Conservation (phyloP, 805 yeast genomes). For the Brettanomyces nanus region DNA sequence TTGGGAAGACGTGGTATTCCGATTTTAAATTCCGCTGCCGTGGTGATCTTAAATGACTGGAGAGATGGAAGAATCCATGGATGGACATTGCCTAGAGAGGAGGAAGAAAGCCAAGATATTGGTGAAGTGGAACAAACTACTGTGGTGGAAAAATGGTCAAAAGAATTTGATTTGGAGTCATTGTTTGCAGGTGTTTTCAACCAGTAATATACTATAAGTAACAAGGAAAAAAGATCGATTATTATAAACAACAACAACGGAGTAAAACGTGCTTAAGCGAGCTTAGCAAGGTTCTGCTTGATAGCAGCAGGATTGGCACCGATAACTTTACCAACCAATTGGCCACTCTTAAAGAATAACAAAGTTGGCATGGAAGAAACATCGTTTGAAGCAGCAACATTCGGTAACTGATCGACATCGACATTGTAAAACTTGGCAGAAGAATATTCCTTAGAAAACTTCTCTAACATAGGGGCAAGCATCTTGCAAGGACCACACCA, state of each 20-base stretch:
- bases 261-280: conserved; percentile 5
- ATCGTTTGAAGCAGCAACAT: conserved; percentile 61
- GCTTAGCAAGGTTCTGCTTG: conserved; percentile 44
- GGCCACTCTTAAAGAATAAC: conserved; percentile 75
- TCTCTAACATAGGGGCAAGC: conserved; percentile 89
- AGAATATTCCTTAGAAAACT: conserved; percentile 60
- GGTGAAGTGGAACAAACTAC: conserved; percentile 55
- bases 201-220: too few relatives aligned
- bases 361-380: conserved; percentile 53
- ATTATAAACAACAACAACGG: too few relatives aligned
- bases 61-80: conserved; percentile 91
- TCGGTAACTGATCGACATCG: conserved; percentile 80
- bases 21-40: conserved; percentile 77
- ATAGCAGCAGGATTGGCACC: conserved; percentile 89
- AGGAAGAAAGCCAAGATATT: conserved; percentile 30
- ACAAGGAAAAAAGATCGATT: too few relatives aligned
- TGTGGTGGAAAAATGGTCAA: conserved; percentile 84
- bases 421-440: conserved; percentile 76
- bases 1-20: conserved; percentile 91
- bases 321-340: conserved; percentile 67
- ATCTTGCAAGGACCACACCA: conserved; percentile 99
- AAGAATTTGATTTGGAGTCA: conserved; percentile 88
- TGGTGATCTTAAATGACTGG: conserved; percentile 85
- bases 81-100: conserved; percentile 63
- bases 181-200: conserved; percentile 42